Evolutionary conservation across 116 monocot genomes (phyloP).

Genomic region (Iris pallida): DNA sequence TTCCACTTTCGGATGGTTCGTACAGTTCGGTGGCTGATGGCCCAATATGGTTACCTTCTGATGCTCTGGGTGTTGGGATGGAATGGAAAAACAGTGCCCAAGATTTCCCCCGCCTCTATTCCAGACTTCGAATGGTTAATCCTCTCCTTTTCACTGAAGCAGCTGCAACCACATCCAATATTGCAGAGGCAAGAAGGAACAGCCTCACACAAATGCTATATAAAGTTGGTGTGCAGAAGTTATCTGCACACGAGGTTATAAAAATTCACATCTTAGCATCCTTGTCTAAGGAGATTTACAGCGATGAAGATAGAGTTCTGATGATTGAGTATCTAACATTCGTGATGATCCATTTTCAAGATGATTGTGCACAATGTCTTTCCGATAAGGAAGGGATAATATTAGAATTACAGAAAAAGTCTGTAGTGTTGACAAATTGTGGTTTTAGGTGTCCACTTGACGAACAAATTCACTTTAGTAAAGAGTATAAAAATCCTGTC

Average conservation of each 20-base stretch:
- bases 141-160: constrained; percentile 41
- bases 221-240: constrained; percentile 71
- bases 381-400: constrained; percentile 64
- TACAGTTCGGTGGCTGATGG: constrained; percentile 68
- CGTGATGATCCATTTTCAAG: constrained; percentile 85
- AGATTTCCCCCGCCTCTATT: constrained; percentile 60
- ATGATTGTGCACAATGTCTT: constrained; percentile 50
- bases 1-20: constrained; percentile 90
- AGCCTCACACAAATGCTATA: constrained; percentile 47
- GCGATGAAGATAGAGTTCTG: constrained; percentile 29
- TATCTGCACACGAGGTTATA: constrained; percentile 86
- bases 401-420: constrained; percentile 32
- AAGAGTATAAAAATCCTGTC: constrained; percentile 71
- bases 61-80: constrained; percentile 32
- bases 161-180: constrained; percentile 17
- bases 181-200: constrained; percentile 29
- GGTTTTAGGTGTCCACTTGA: constrained; percentile 54
- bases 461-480: constrained; percentile 82
- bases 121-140: constrained; percentile 62
- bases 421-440: constrained; percentile 65
- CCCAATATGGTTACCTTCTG: constrained; percentile 88
- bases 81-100: constrained; percentile 38
- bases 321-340: constrained; percentile 81
- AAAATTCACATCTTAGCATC: constrained; percentile 57
- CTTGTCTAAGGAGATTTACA: constrained; percentile 29